Evolutionary conservation across 805 yeast species (phyloP), one percentile per base, ranked within the genome.

Genomic region (Gaillardinia entomophila): DNA sequence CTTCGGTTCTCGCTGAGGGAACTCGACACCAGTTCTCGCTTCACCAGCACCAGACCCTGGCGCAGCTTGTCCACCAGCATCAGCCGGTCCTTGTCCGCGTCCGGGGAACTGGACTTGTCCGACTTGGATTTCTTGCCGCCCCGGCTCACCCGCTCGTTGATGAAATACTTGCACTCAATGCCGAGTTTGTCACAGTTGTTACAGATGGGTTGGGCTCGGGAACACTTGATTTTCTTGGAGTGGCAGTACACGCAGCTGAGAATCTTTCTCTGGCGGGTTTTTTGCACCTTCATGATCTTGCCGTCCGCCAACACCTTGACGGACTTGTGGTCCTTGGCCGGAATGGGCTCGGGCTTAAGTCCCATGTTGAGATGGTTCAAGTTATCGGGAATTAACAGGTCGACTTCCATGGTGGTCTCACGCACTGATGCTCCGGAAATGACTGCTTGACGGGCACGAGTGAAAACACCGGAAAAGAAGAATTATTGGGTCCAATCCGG

Each of bases 161-260:
- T 66, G 43, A 75, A 77, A 47, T 76, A 76, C 40, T 66, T 66
- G 52, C 84, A 77, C 23, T 61, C 68, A 25, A 64, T 43, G 2
- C 63, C 62, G 30, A 67, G 53, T 35, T 66, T 71, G 12, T 60
- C 55, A 53, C 86, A 79, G 40, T 68, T 67, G 17, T 62, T 57
- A 46, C 85, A 80, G 12, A 69, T 56, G 1, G 84, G 85, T 26
- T 65, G 68, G 26, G 62, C 67, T 37, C 79, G 66, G n/a, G 76
- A 72, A 51, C 85, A 79, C 42, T 75, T 76, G 37, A 77, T 69
- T 54, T 78, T 79, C 51, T 74, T 76, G 26, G 73, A 66, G 45
- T 77, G 79, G 45, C 83, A 77, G 28, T 79, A 60, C 12, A 72
- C 67, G 49, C 83, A 77, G 33, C 74, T 66, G 27, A 71, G 58